Conservation (phyloP, 2,329 filamentous ascomycete genomes). For the Diaporthe sp. region DNA sequence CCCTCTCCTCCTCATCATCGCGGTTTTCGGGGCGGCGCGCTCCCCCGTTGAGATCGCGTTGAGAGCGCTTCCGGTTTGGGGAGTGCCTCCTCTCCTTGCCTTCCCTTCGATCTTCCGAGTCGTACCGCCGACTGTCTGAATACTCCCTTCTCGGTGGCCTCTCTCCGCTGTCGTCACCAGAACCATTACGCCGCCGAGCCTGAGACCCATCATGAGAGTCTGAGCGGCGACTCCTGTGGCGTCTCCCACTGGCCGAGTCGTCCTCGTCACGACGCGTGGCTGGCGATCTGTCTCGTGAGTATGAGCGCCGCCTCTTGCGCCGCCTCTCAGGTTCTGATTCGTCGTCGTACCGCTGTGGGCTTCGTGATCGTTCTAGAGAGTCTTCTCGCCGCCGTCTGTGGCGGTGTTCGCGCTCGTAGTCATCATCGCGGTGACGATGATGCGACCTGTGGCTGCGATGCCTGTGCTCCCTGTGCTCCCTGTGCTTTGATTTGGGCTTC, state of each 20-base stretch:
- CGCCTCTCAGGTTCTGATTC: constrained; percentile 58
- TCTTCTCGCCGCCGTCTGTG: constrained; percentile 60
- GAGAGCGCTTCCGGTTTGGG: constrained; percentile 38
- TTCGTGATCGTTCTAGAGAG: constrained; percentile 60
- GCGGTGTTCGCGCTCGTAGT: constrained; percentile 56
- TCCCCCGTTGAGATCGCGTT: constrained; percentile 30
- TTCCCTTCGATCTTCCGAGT: constrained; percentile 24
- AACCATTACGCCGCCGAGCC: constrained; percentile 53
- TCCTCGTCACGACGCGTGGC: constrained; percentile 61
- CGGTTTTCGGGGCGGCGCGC: constrained; percentile 39
- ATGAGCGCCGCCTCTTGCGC: constrained; percentile 59
- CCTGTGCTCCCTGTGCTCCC: constrained; percentile 58
- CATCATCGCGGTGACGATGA: constrained; percentile 60
- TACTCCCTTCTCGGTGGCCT: constrained; percentile 44
- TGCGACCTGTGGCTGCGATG: constrained; percentile 58
- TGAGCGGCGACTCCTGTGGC: constrained; percentile 60
- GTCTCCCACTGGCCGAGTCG: constrained; percentile 56
- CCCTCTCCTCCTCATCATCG: constrained; percentile 68
- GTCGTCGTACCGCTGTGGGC: constrained; percentile 54
- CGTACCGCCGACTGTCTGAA: constrained; percentile 33
- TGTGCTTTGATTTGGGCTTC: constrained; percentile 51
- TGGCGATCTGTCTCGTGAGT: constrained; percentile 59
- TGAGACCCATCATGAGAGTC: constrained; percentile 58
- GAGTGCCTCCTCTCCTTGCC: constrained; percentile 26
- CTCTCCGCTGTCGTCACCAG: constrained; percentile 48